Conservation (phyloP, 441 rosid genomes). For the Adansonia rubrostipa region DNA sequence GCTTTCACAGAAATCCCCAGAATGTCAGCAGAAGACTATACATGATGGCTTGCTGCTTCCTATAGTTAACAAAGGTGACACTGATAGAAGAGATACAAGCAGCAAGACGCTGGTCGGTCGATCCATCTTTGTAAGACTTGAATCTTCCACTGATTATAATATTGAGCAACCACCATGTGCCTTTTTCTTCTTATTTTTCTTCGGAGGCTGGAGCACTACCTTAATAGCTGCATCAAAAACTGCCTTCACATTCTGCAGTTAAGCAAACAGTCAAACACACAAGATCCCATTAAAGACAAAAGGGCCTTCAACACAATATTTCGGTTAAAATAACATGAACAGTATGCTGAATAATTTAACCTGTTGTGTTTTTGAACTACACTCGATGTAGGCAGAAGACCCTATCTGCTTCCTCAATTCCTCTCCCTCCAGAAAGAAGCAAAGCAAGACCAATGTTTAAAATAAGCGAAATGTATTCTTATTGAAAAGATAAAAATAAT, state of each 20-base stretch:
- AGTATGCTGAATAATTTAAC: constrained; percentile 30
- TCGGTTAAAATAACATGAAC: neutral
- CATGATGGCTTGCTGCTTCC: constrained; percentile 39
- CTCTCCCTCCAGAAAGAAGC: constrained; percentile 66
- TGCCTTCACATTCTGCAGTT: constrained; percentile 71
- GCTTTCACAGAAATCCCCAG: constrained; percentile 39
- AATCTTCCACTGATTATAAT: constrained; percentile 56
- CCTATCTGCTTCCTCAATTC: constrained; percentile 91
- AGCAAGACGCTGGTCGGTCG: constrained; percentile 27
- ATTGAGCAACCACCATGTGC: constrained; percentile 66
- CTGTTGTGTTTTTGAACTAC: constrained; percentile 96
- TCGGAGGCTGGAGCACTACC: constrained; percentile 84
- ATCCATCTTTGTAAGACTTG: constrained; percentile 40
- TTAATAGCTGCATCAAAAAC: constrained; percentile 79
- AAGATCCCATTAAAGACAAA: constrained; percentile 14
- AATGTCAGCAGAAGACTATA: constrained; percentile 45
- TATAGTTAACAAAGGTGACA: neutral
- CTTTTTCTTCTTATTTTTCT: constrained; percentile 81
- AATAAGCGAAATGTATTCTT: neutral
- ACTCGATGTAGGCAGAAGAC: constrained; percentile 77
- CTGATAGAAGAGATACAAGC: constrained; percentile 7
- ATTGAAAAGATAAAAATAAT: neutral
- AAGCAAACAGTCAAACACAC: neutral
- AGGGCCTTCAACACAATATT: constrained; percentile 7
- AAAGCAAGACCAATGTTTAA: constrained; percentile 11